These are phyloP conservation scores for Geotrichum australiense DNA, from an alignment of 1,139 yeast species.

Conservation along the genomic window DNA sequence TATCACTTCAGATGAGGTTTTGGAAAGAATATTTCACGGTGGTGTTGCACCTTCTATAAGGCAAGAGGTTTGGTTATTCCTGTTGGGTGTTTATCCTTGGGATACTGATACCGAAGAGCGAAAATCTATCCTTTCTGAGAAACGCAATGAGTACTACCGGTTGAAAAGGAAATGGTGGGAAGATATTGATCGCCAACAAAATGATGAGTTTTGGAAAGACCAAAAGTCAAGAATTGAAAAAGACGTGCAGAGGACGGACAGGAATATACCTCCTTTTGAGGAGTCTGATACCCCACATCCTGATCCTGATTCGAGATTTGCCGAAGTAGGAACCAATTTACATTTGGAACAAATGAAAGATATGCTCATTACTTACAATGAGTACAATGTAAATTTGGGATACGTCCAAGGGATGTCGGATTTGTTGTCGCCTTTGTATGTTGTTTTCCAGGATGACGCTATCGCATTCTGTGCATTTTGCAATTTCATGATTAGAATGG, in stretches of 20 bases:
- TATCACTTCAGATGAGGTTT: slow-evolving; percentile 69
- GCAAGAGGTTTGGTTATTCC: slow-evolving; percentile 76
- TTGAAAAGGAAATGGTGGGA: slow-evolving; percentile 65
- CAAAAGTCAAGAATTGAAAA: slow-evolving; percentile 86
- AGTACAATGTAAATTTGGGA: slow-evolving; percentile 74
- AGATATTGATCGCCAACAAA: slow-evolving; percentile 48
- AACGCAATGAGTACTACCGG: slow-evolving; percentile 57
- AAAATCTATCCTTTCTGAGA: slow-evolving; percentile 46
- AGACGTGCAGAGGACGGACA: slow-evolving; percentile 88
- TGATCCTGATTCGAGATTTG: slow-evolving; percentile 47
- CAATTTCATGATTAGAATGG: slow-evolving; percentile 91
- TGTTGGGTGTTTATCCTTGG: slow-evolving; percentile 85
- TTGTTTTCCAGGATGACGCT: slow-evolving; percentile 67
- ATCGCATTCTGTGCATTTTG: slow-evolving; percentile 84
- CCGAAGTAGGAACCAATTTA: slow-evolving; percentile 50
- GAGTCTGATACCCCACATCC: slow-evolving; percentile 45
- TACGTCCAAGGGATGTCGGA: slow-evolving; percentile 99
- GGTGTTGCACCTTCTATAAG: slow-evolving; percentile 62
- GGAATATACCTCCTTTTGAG: slow-evolving; percentile 61
- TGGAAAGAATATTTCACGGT: slow-evolving; percentile 82
- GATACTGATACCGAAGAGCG: slow-evolving; percentile 70
- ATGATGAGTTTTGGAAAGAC: slow-evolving; percentile 76
- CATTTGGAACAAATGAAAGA: slow-evolving; percentile 69
- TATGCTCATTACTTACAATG: slow-evolving; percentile 78
- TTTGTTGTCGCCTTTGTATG: slow-evolving; percentile 78